A percentile compares a stretch with the other conserved stretches of the same genome.
These are phyloP conservation scores for Lunularia cruciata DNA, from an alignment of 225 moss, liverwort and hornwort genomes.

Conservation along the genomic window DNA sequence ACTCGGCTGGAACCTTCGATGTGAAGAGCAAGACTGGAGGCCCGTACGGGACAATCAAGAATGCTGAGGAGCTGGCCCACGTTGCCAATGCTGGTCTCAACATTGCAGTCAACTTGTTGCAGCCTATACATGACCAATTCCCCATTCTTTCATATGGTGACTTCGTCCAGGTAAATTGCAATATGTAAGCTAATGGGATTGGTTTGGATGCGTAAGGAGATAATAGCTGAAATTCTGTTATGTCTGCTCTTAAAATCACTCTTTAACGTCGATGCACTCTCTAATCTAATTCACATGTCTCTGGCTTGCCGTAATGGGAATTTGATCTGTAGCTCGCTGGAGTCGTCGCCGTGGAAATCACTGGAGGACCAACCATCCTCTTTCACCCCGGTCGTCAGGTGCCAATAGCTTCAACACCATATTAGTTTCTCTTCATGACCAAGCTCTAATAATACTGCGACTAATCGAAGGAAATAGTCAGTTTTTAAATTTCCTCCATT, in stretches of 20 bases:
- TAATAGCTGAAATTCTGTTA: too few relatives aligned
- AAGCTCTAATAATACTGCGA: too few relatives aligned
- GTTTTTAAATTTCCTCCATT: too few relatives aligned
- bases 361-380: slow-evolving; percentile 80
- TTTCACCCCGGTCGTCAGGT: slow-evolving; percentile 90
- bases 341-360: slow-evolving; percentile 76
- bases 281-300: too few relatives aligned
- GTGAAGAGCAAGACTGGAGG: slow-evolving; percentile 72
- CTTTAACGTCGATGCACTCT: too few relatives aligned
- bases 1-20: slow-evolving; percentile 82
- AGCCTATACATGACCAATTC: slow-evolving; percentile 37
- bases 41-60: slow-evolving; percentile 87
- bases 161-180: slow-evolving; percentile 44
- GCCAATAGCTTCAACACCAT: too few relatives aligned
- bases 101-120: slow-evolving; percentile 42
- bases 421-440: too few relatives aligned
- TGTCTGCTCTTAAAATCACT: too few relatives aligned
- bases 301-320: too few relatives aligned
- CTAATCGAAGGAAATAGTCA: too few relatives aligned
- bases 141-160: slow-evolving; percentile 49
- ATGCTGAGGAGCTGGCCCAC: slow-evolving; percentile 72
- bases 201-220: too few relatives aligned
- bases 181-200: too few relatives aligned
- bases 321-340: slow-evolving; percentile 66
- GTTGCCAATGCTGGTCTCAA: slow-evolving; percentile 66